These are phyloP conservation scores for Gelatoporia subvermispora DNA, from an alignment of 768 basidiomycete genomes.

Conservation along the genomic window DNA sequence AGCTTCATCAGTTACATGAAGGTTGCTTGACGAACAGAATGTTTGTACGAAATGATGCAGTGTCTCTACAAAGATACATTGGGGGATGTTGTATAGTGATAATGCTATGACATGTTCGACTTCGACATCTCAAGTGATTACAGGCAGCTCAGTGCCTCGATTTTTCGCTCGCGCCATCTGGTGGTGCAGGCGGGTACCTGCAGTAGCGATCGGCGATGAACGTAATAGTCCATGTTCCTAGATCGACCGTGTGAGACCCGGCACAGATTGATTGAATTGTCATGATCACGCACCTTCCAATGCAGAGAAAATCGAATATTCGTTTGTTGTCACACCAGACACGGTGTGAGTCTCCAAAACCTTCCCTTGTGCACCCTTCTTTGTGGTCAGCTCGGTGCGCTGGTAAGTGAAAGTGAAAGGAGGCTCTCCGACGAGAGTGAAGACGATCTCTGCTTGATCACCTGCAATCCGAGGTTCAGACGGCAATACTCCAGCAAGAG, in stretches of 20 bases:
- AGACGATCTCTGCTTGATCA: constrained; percentile 90
- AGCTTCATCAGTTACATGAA: too few species aligned
- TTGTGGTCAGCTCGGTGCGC: constrained; percentile 63
- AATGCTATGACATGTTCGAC: too few species aligned
- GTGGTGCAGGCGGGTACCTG: constrained; percentile 74
- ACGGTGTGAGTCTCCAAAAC: constrained; percentile 92
- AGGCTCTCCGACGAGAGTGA: constrained; percentile 84
- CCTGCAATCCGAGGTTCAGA: constrained; percentile 36
- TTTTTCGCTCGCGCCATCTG: constrained; percentile 42
- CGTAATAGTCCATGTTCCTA: constrained; percentile 90
- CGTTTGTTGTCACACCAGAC: constrained; percentile 64
- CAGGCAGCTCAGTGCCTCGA: constrained; percentile 11
- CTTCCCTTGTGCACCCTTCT: constrained; percentile 69
- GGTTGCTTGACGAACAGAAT: background rate
- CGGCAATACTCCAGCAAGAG: background rate
- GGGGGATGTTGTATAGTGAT: too few species aligned
- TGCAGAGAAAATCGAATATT: constrained; percentile 90
- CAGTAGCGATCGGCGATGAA: constrained; percentile 89
- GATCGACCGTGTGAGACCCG: constrained; percentile 2
- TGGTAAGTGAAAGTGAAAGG: constrained; percentile 97
- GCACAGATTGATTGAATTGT: background rate
- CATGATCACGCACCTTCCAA: constrained; percentile 62
- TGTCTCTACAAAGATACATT: too few species aligned
- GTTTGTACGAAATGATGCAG: background rate
- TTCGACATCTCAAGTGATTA: too few species aligned